These are phyloP conservation scores for Calonectria crousiana DNA, from an alignment of 2,329 filamentous ascomycete species.

Conservation along the genomic window DNA sequence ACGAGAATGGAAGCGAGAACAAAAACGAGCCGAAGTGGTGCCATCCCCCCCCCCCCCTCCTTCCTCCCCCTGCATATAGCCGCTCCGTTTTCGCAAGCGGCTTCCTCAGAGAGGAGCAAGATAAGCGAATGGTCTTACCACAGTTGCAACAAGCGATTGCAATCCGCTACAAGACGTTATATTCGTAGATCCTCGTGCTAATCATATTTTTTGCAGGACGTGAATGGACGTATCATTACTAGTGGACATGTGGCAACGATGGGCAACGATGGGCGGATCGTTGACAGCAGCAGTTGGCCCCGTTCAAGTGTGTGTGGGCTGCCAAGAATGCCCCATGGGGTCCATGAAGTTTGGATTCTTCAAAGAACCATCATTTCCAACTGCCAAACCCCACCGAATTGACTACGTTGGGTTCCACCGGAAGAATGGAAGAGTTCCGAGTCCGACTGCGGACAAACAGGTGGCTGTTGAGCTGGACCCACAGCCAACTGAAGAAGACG, in stretches of 20 bases:
- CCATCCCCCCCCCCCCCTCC: background rate
- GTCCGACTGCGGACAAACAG: background rate
- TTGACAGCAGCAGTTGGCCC: background rate
- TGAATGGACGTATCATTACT: background rate
- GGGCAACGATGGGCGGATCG: background rate
- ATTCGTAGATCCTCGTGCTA: background rate
- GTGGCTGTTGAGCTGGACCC: background rate
- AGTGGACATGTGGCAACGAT: background rate
- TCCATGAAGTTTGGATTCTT: background rate
- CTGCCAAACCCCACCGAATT: background rate
- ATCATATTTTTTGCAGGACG: background rate
- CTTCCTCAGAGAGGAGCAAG: background rate
- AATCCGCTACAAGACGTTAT: background rate
- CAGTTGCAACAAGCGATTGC: background rate
- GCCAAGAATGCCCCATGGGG: background rate
- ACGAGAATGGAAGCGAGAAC: background rate
- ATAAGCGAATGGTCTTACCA: background rate
- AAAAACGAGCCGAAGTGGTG: background rate
- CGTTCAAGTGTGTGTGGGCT: background rate
- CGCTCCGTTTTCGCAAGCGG: background rate
- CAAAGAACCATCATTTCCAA: background rate
- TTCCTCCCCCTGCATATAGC: background rate
- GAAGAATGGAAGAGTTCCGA: background rate
- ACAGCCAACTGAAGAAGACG: background rate
- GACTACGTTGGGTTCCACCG: background rate